Base-by-base conservation (phyloP, 2,329 filamentous ascomycete species). In the Diaporthe citrichinensis region DNA sequence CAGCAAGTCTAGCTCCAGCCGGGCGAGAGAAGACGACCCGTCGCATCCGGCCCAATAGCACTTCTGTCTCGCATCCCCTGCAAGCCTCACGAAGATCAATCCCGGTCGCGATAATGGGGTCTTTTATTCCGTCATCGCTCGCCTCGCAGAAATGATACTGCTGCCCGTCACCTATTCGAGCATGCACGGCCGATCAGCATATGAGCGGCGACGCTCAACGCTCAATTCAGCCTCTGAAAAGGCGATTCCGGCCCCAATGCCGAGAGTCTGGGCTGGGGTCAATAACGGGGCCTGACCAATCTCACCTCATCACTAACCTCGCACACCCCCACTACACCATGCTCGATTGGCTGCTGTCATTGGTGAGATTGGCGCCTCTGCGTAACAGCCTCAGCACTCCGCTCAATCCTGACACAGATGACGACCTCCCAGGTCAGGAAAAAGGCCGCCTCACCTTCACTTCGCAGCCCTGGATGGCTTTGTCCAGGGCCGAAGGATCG, bases 1-100 rank as follows among this genome's bases (percentile, higher is more conserved):
- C 10, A 28, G 23, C 23, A 53, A n/a, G 20, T 36, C 65, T 39
- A 39, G 65, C 31, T 25, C 10, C 17, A 28, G 41, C 57, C 49
- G 53, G 73, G 65, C 67, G 39, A n/a, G 39, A 25, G n/a, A 44
- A 23, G 53, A 28, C 53, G 51, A 20, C 25, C 34, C 51, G 59
- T 68, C 72, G 72, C 41, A 71, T 61, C 51, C 12, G 14, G 25
- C 23, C 62, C 73, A 71, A 71, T 72, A 67, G 20, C 57, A 72
- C n/a, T 25, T 25, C n/a, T n/a, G 59, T 68, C 58, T 68, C 49
- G 36, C 46, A 17, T 36, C 17, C 49, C 59, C 49, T 65, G 58
- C 72, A 71, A 59, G 73, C 73, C 73, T 46, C 73, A 53, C 55
- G 55, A 74, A 62, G 55, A 59, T 25, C 57, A 12, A 65, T 31